Percentiles rank a stretch among this genome's conserved stretches.
phyloP scores from a whole-genome alignment of 257 asterid genomes.

The Forsythia suspensa region DNA sequence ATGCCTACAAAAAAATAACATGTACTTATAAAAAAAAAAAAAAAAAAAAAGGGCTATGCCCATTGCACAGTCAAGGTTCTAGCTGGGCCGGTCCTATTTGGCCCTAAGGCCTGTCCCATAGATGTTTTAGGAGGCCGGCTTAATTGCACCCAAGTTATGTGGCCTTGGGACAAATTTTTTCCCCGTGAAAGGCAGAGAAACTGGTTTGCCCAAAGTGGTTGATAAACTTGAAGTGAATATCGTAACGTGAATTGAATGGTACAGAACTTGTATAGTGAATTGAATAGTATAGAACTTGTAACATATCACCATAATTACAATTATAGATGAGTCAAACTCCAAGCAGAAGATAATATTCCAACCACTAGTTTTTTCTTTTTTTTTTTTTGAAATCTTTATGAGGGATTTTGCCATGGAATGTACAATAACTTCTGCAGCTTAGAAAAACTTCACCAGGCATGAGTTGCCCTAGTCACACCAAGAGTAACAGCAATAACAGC shows the following conservation, averaged over 20 bases:
- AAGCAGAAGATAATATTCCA: conserved; percentile 13
- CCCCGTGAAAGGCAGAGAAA: background rate
- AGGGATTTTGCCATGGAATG: conserved; percentile 26
- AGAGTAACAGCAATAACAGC: conserved; percentile 73
- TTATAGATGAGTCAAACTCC: background rate
- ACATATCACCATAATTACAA: background rate
- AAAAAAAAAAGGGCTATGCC: too few relatives aligned
- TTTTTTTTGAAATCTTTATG: conserved; percentile 1
- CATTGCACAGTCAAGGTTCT: too few relatives aligned
- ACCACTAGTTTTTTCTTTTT: background rate
- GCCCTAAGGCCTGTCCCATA: too few relatives aligned
- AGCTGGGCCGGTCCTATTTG: too few relatives aligned
- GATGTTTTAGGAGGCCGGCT: too few relatives aligned
- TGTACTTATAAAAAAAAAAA: too few relatives aligned
- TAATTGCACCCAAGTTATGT: too few relatives aligned
- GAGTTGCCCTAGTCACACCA: conserved; percentile 64
- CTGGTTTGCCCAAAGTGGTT: background rate
- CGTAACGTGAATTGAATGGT: background rate
- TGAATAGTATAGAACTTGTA: too few relatives aligned
- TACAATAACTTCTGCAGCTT: conserved; percentile 23
- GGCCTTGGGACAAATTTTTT: too few relatives aligned
- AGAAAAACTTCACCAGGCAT: conserved; percentile 58
- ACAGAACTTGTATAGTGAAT: too few relatives aligned
- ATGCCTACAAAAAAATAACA: too few relatives aligned
- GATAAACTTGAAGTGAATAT: background rate